Conservation (phyloP, 2,329 filamentous ascomycete species). For the Cercospora sp. region DNA sequence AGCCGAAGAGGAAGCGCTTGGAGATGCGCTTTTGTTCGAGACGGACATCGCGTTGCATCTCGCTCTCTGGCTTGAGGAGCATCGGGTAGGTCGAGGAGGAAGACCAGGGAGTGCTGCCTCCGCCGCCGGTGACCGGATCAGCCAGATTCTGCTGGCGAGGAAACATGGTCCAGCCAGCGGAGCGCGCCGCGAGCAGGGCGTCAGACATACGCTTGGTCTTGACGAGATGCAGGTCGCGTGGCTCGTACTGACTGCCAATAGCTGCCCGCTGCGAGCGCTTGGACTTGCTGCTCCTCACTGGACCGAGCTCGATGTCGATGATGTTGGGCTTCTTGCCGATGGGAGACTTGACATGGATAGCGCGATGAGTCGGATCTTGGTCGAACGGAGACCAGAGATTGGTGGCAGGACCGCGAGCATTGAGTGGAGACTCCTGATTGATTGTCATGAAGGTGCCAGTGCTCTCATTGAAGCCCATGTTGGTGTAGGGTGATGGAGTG, state of each 20-base stretch:
- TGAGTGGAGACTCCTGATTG: slow-evolving; percentile 11
- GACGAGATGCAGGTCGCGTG: slow-evolving; percentile 20
- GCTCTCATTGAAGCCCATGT: slow-evolving; percentile 23
- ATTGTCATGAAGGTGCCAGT: slow-evolving; percentile 26
- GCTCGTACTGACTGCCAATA: slow-evolving; percentile 22
- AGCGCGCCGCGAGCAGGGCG: slow-evolving; percentile 15
- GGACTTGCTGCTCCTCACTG: slow-evolving; percentile 12
- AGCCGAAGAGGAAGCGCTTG: slow-evolving; percentile 15
- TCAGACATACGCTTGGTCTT: slow-evolving; percentile 20
- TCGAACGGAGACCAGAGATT: slow-evolving; percentile 19
- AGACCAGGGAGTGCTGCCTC: slow-evolving; percentile 14
- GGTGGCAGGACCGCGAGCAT: slow-evolving; percentile 15
- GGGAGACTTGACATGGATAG: slow-evolving; percentile 11
- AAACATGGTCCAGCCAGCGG: slow-evolving; percentile 16
- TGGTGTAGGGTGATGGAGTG: slow-evolving; percentile 9
- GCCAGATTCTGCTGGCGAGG: slow-evolving; percentile 11
- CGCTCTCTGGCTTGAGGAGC: slow-evolving; percentile 16
- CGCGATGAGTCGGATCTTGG: slow-evolving; percentile 11
- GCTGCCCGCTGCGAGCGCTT: slow-evolving; percentile 16
- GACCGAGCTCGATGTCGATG: slow-evolving; percentile 17
- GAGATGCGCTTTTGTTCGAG: slow-evolving; percentile 27
- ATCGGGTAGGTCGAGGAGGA: slow-evolving; percentile 17
- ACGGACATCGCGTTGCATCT: slow-evolving; percentile 5
- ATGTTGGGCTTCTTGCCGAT: slow-evolving; percentile 6
- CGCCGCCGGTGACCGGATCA: neutral